These are phyloP conservation scores for Simmondsia chinensis DNA, from an alignment of 148 eudicot species.

Conservation along the genomic window DNA sequence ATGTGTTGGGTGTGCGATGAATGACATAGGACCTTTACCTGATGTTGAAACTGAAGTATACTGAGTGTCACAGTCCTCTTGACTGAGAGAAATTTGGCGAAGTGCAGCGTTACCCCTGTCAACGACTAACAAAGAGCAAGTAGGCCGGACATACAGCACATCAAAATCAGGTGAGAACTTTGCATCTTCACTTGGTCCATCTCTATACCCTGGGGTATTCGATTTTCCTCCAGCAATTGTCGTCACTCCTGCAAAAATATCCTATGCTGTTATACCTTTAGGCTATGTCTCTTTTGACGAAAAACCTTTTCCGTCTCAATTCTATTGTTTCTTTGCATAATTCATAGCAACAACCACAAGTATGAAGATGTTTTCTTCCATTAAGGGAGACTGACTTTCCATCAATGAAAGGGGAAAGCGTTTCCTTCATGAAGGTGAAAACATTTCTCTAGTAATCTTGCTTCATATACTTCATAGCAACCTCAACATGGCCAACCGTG, in stretches of 20 bases:
- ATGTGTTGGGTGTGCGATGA: too few relatives aligned
- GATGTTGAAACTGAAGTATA: conserved; percentile 52
- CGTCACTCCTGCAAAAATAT: conserved; percentile 62
- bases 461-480: too few relatives aligned
- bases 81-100: conserved; percentile 71
- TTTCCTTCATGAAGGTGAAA: too few relatives aligned
- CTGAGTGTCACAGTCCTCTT: conserved; percentile 71
- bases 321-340: too few relatives aligned
- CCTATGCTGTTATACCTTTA: neutral
- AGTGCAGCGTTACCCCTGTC: conserved; percentile 97
- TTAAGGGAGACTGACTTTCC: too few relatives aligned
- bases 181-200: conserved; percentile 95
- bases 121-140: conserved; percentile 84
- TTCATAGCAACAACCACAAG: too few relatives aligned
- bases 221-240: conserved; percentile 99
- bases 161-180: conserved; percentile 88
- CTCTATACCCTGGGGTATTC: conserved; percentile 87
- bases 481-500: too few relatives aligned
- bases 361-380: too few relatives aligned
- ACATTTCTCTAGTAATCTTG: neutral
- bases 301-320: too few relatives aligned
- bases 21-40: conserved; percentile 48
- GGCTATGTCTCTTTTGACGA: too few relatives aligned
- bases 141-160: conserved; percentile 74
- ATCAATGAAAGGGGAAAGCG: too few relatives aligned